Conservation (phyloP, 148 eudicot genomes). For the Rhododendron ovatum region DNA sequence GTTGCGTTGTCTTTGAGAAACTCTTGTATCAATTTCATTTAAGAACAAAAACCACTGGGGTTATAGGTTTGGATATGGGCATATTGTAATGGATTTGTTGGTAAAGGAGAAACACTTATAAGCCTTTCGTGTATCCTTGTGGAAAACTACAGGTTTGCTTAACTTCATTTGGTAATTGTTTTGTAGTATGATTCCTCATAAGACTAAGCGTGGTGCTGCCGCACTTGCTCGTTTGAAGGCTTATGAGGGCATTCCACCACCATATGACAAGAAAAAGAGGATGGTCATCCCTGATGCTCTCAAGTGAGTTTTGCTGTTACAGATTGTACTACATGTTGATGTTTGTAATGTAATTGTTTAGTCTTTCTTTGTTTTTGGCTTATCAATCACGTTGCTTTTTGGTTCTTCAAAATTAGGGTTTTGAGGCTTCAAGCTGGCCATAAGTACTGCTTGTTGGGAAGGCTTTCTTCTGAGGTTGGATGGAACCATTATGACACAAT, state of each 20-base stretch:
- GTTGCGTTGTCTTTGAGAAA: background rate
- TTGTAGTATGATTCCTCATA: constrained; percentile 76
- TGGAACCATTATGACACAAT: constrained; percentile 79
- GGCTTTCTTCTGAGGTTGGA: constrained; percentile 66
- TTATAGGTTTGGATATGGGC: background rate
- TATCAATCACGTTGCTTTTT: background rate
- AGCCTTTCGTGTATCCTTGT: background rate
- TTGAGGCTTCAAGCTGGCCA: constrained; percentile 78
- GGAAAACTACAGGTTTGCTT: background rate
- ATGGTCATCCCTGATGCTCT: constrained; percentile 87
- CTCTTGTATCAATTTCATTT: background rate
- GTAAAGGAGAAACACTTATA: background rate
- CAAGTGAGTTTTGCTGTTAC: constrained; percentile 34
- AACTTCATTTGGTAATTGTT: background rate
- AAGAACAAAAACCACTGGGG: background rate
- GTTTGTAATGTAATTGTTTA: background rate
- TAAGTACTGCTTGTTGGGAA: constrained; percentile 65
- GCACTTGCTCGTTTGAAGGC: constrained; percentile 82
- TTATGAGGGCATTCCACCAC: constrained; percentile 80
- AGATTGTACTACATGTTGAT: too few relatives aligned
- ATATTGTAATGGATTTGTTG: background rate
- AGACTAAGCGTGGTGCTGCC: constrained; percentile 84
- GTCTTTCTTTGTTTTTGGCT: background rate
- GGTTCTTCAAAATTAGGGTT: constrained; percentile 33
- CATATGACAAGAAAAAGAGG: constrained; percentile 73